Percentiles rank a stretch among this genome's conserved stretches.
Conservation (phyloP, 2,329 filamentous ascomycete species). For the Emericellopsis cladophorae region DNA sequence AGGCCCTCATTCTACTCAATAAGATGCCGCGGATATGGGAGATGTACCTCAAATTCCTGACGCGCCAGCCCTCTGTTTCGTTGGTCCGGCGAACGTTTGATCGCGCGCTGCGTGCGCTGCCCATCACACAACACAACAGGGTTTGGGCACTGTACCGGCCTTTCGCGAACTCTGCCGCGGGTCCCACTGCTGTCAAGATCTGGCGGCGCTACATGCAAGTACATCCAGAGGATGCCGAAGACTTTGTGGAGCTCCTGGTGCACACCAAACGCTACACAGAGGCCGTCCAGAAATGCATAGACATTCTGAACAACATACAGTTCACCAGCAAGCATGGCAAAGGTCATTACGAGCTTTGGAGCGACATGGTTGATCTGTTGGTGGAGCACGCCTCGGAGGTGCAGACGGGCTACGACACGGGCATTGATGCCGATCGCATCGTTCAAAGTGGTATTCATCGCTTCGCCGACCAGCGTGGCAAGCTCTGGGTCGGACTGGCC, state of each 20-base stretch:
- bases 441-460: slow-evolving; percentile 82
- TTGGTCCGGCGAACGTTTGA: slow-evolving; percentile 81
- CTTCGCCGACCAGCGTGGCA: slow-evolving; percentile 88
- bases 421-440: slow-evolving; percentile 84
- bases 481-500: slow-evolving; percentile 86
- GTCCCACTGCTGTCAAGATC: slow-evolving; percentile 80
- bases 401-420: slow-evolving; percentile 65
- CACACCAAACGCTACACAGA: slow-evolving; percentile 79
- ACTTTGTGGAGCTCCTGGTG: slow-evolving; percentile 82
- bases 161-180: slow-evolving; percentile 83
- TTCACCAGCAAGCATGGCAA: slow-evolving; percentile 92
- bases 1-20: slow-evolving; percentile 83
- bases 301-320: slow-evolving; percentile 77
- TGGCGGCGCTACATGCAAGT: slow-evolving; percentile 97
- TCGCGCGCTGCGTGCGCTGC: slow-evolving; percentile 77
- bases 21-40: slow-evolving; percentile 99
- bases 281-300: slow-evolving; percentile 82
- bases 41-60: slow-evolving; percentile 85
- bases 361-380: slow-evolving; percentile 88
- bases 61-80: slow-evolving; percentile 85
- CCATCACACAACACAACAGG: slow-evolving; percentile 87
- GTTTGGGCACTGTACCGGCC: slow-evolving; percentile 88
- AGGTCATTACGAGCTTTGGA: slow-evolving; percentile 94
- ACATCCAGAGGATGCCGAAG: slow-evolving; percentile 87
- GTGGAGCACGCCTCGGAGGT: slow-evolving; percentile 84